Evolutionary conservation across 1,139 yeast species (phyloP), one percentile per base, ranked within the genome.

Genomic region (Torulaspora pretoriensis): DNA sequence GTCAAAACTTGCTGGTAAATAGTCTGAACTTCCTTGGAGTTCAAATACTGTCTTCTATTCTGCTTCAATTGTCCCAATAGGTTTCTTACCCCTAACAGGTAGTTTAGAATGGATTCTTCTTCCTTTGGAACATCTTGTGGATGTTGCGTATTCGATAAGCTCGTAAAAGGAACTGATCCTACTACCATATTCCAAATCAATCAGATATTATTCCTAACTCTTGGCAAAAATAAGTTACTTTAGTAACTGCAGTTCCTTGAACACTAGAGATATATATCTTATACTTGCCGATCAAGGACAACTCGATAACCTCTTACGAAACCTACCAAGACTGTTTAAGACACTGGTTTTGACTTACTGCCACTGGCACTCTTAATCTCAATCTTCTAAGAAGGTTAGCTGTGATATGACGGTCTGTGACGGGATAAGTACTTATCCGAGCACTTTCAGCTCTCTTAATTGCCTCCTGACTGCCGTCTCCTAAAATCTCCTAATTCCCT

Each of bases 11-110:
- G 63, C 51, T 77, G 78, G 53, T 81, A 81, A 23, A 79, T 72
- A 8, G 65, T 59, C 53, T 75, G 73, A 14, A 83, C 80, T 55
- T 81, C 87, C 54, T 77, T 75, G 29, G 88, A 80, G 58, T 77
- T 78, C 57, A 83, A 70, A 55, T 75, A 83, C 50, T 77, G 79
- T 36, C 73, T 66, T 45, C 89, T 72, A 63, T 83, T 83, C 58
- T 78, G 80, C 61, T 83, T 84, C 55, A 83, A 65, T n/a, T 67
- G 65, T 3, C 81, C 70, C 25, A 84, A 64, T 10, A 68, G 64
- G 43, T 71, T 67, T 59, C 87, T 74, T 36, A 79, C 74, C 13
- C 61, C 66, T 2, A 69, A 59, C 38, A 84, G 68, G 40, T 74
- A 68, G 28, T 72, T 74, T 54, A 75, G 70, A 46, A 80, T 68